Conservation (phyloP, 2,329 filamentous ascomycete genomes). For the Fusarium drepaniforme region DNA sequence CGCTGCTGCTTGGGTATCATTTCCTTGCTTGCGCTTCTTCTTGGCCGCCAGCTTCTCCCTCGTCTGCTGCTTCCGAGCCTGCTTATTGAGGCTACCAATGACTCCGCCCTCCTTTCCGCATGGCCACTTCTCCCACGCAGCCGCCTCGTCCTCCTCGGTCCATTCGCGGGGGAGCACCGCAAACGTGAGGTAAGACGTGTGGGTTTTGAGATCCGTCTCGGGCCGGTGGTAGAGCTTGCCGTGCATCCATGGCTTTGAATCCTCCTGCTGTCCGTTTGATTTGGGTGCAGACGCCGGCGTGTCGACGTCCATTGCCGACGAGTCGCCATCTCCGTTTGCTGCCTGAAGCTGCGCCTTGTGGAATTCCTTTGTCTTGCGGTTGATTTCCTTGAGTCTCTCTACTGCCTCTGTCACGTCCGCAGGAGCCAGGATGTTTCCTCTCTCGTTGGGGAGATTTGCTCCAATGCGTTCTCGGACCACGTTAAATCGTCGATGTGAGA, state of each 20-base stretch:
- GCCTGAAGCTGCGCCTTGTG: slow-evolving; percentile 57
- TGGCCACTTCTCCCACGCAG: slow-evolving; percentile 73
- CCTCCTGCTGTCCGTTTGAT: slow-evolving; percentile 44
- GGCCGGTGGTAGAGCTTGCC: slow-evolving; percentile 84
- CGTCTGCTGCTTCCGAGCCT: slow-evolving; percentile 68
- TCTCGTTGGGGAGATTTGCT: slow-evolving; percentile 72
- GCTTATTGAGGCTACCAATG: slow-evolving; percentile 66
- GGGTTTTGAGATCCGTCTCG: slow-evolving; percentile 91
- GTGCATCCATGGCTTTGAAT: slow-evolving; percentile 74
- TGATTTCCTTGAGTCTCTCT: slow-evolving; percentile 77
- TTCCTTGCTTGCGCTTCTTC: slow-evolving; percentile 54
- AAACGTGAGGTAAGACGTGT: slow-evolving; percentile 97
- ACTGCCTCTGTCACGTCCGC: slow-evolving; percentile 86
- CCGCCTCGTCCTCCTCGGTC: slow-evolving; percentile 83
- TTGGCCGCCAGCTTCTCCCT: slow-evolving; percentile 62
- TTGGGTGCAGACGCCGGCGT: slow-evolving; percentile 44
- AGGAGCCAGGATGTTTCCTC: slow-evolving; percentile 76
- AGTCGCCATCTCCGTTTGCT: slow-evolving; percentile 39
- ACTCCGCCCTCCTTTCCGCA: slow-evolving; percentile 65
- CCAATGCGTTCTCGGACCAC: slow-evolving; percentile 86
- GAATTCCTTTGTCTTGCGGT: slow-evolving; percentile 75
- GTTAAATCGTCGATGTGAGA: slow-evolving; percentile 83
- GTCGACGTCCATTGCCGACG: slow-evolving; percentile 57
- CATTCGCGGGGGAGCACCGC: slow-evolving; percentile 89
- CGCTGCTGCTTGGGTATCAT: slow-evolving; percentile 34